phyloP scores from a whole-genome alignment of 495 filamentous ascomycete genomes.

The Hypoxylon fragiforme region DNA sequence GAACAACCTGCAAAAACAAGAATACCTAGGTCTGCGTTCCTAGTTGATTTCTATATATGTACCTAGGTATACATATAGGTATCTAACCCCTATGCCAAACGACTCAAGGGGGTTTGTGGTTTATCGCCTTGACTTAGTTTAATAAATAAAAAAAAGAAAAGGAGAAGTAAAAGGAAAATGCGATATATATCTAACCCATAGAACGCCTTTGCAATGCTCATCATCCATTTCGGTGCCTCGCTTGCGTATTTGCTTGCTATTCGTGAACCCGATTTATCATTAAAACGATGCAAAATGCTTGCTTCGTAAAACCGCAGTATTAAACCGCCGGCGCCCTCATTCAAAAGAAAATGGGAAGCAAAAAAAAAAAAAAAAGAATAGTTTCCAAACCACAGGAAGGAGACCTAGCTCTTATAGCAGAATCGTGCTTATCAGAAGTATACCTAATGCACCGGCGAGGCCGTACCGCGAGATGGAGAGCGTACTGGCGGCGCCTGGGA shows the following conservation, averaged over 20 bases:
- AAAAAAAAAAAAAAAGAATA: no score
- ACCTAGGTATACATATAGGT: no score
- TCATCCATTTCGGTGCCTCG: not conserved
- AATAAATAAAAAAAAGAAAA: not conserved
- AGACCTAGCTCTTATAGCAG: not conserved
- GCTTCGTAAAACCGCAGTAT: not conserved
- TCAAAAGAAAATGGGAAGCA: not conserved
- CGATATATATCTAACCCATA: not conserved
- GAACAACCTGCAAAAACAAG: no score
- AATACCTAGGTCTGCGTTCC: no score
- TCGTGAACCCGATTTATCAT: no score
- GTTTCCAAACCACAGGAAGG: not conserved
- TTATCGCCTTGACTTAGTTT: no score
- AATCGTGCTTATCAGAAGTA: slow-evolving; percentile 12
- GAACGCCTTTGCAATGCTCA: not conserved
- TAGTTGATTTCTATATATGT: no score
- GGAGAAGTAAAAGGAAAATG: not conserved
- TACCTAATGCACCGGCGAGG: slow-evolving; percentile 16
- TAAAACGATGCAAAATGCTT: no score
- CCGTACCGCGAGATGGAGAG: slow-evolving; percentile 22
- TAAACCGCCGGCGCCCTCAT: not conserved
- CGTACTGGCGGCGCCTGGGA: slow-evolving; percentile 29
- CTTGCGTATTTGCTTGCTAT: not conserved
- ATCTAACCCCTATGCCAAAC: no score
- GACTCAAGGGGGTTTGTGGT: no score